Evolutionary conservation across 352 stramenopile genomes (phyloP).

Genomic region (Globisporangium camurandrum): DNA sequence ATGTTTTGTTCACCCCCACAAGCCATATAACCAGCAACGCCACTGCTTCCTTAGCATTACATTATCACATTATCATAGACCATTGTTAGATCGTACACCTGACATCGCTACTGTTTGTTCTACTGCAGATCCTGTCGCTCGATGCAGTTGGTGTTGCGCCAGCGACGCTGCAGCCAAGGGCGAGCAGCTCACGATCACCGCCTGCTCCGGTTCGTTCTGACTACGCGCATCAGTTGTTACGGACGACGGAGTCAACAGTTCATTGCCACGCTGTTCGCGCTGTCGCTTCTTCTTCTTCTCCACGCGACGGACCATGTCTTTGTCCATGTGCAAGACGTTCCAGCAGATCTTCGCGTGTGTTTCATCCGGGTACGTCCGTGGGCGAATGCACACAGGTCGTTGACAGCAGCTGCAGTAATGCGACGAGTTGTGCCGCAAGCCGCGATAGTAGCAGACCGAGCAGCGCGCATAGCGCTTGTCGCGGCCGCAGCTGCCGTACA

Average conservation of each 20-base stretch:
- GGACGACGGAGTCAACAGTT: not conserved
- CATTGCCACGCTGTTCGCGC: too few species aligned
- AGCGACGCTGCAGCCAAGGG: too few species aligned
- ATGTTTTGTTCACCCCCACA: too few species aligned
- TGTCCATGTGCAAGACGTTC: slow-evolving; percentile 75
- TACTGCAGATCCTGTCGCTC: too few species aligned
- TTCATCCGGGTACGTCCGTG: slow-evolving; percentile 56
- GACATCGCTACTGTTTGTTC: too few species aligned
- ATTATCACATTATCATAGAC: too few species aligned
- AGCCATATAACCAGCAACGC: too few species aligned
- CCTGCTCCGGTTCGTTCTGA: too few species aligned
- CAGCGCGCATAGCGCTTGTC: slow-evolving; percentile 67
- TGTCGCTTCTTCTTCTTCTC: slow-evolving; percentile 64
- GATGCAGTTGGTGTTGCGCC: too few species aligned
- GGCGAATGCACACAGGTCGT: slow-evolving; percentile 61
- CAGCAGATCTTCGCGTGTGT: slow-evolving; percentile 71
- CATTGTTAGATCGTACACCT: too few species aligned
- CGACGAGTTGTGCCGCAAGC: slow-evolving; percentile 51
- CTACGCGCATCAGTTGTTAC: not conserved
- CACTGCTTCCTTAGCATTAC: too few species aligned
- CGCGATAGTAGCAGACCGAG: slow-evolving; percentile 69
- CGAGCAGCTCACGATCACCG: too few species aligned
- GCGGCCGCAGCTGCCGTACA: slow-evolving; percentile 59
- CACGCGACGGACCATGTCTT: slow-evolving; percentile 64
- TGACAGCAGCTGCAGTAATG: slow-evolving; percentile 70